Evolutionary conservation across 1,139 yeast genomes (phyloP), one percentile per base, ranked within the genome.

Genomic region (Keqinozyma sinolaborantium): DNA sequence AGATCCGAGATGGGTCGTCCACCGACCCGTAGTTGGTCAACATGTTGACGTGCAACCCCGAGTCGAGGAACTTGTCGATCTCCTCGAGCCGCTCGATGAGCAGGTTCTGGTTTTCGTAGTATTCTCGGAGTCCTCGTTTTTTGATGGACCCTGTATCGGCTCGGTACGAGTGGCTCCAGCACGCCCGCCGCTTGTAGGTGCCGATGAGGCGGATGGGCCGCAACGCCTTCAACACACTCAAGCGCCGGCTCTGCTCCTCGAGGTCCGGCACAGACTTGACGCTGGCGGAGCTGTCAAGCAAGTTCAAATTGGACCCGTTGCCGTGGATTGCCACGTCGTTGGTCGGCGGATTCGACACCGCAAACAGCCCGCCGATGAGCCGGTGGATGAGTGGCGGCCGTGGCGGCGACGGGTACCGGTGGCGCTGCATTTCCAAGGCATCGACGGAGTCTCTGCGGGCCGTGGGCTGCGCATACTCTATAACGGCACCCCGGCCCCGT

Each of bases 51-150:
- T 82, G 86, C 35, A 83, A 55, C 30, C 57, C 70, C 1, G 88
- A 90, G 50, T 83, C 94, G 31, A 84, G 63, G 35, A 83, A 63
- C 34, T 68, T 61, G 50, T 84, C 95, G 20, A 84, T 77, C 39
- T 76, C 83, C 30, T 58, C 54, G 43, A 75, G 81, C 32, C 75
- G 64, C 19, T 70, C 73, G 37, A 83, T 76, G 36, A 79, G 53
- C 21, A 65, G 73, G 48, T 84, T 83, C 53, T 83, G 90, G 4
- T 58, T 51, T 25, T 53, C 44, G 48, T 77, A 77, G 47, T 59
- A 77, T 5, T 48, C 34, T 25, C 55, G 50, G 5, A 32, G 14
- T 10, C 42, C 33, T 25, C 40, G 49, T 24, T 48, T 51, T 24
- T 45, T 53, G 11, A 64, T 46, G 5, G 39, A 40, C 4, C 44